These are phyloP conservation scores for Macrolepiota dolichaula DNA, from an alignment of 768 basidiomycete genomes.

Conservation along the genomic window DNA sequence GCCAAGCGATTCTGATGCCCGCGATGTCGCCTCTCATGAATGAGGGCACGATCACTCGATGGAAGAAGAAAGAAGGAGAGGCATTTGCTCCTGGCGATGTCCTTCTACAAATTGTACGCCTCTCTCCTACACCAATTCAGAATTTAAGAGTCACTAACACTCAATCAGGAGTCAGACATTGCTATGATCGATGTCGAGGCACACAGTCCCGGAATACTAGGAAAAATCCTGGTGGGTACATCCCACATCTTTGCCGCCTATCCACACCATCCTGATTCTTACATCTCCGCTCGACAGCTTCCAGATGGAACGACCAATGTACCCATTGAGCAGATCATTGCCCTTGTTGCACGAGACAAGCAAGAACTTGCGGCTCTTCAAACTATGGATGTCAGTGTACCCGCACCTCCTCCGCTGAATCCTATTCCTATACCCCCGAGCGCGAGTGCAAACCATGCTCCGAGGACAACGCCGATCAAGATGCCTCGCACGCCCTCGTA, in stretches of 20 bases:
- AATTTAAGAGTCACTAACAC: not conserved
- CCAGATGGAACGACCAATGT: conserved; percentile 82
- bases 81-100: conserved; percentile 80
- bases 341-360: conserved; percentile 73
- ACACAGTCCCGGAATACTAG: conserved; percentile 92
- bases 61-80: conserved; percentile 90
- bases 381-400: conserved; percentile 15
- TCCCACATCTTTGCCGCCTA: conserved; percentile 30
- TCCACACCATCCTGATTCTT: conserved; percentile 34
- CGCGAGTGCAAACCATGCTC: conserved; percentile 15
- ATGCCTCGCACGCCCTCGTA: conserved; percentile 24
- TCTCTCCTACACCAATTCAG: not conserved
- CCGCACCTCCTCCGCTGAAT: conserved; percentile 23
- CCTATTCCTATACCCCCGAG: conserved; percentile 23
- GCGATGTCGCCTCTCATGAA: conserved; percentile 98
- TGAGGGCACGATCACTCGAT: conserved; percentile 85
- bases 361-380: conserved; percentile 26
- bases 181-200: conserved; percentile 99
- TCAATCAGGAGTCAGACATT: conserved; percentile 82
- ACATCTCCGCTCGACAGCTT: conserved; percentile 16
- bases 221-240: conserved; percentile 80
- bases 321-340: conserved; percentile 85
- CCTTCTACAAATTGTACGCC: conserved; percentile 81
- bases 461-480: conserved; percentile 21
- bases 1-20: conserved; percentile 57